Percentiles rank a stretch among this genome's conserved stretches.
phyloP scores from a whole-genome alignment of 2,329 filamentous ascomycete genomes.

The Diaporthe aspalathi region DNA sequence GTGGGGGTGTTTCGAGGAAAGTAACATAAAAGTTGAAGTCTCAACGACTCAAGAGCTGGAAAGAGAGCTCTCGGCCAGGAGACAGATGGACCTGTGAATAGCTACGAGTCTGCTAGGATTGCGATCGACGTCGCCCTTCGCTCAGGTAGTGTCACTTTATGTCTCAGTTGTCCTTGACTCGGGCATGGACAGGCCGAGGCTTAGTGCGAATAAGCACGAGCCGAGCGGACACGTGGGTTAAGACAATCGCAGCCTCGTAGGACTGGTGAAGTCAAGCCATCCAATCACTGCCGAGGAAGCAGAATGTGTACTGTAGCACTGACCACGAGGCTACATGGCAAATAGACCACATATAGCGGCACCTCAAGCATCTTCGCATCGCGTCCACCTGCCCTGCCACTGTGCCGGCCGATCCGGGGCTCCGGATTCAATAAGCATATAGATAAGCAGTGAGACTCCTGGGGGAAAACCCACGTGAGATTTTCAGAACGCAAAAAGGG shows the following conservation, averaged over 20 bases:
- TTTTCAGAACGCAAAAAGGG: slow-evolving; percentile 15
- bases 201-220: neutral
- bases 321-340: neutral
- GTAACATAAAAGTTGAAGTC: no score
- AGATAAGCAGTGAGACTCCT: slow-evolving; percentile 15
- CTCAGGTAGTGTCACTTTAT: neutral
- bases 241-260: neutral
- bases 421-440: neutral
- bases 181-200: neutral
- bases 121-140: neutral
- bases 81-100: neutral
- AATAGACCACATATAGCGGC: neutral
- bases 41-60: neutral
- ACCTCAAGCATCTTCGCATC: neutral
- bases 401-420: neutral
- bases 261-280: neutral
- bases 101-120: neutral
- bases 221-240: neutral
- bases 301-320: neutral
- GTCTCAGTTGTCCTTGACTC: neutral
- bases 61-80: neutral
- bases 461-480: slow-evolving; percentile 12
- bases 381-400: neutral
- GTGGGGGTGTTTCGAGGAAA: no score
- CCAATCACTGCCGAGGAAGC: neutral